Evolutionary conservation across 208 protist genomes (phyloP).

Genomic region (Borovskyia barvae): DNA sequence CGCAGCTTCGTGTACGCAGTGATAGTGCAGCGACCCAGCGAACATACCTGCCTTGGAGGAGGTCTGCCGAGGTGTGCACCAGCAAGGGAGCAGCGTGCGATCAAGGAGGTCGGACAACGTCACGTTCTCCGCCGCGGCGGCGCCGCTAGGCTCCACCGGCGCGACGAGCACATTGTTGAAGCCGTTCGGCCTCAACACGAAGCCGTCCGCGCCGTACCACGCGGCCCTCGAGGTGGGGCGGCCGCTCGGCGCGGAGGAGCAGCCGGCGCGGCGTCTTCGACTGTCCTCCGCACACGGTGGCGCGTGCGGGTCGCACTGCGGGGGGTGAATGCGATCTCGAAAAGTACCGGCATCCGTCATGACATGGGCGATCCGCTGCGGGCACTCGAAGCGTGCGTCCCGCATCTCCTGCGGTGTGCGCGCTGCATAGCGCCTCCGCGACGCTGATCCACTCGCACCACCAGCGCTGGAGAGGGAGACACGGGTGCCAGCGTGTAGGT

Average conservation of each 20-base stretch:
- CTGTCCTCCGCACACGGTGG: slow-evolving; percentile 18
- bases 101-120: slow-evolving; percentile 20
- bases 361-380: slow-evolving; percentile 16
- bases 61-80: slow-evolving; percentile 72
- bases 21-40: slow-evolving; percentile 76
- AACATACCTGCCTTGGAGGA: slow-evolving; percentile 30
- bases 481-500: background rate
- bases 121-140: slow-evolving; percentile 2
- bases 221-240: background rate
- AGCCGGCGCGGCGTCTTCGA: slow-evolving; percentile 6
- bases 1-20: slow-evolving; percentile 61
- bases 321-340: slow-evolving; percentile 14
- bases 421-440: no score
- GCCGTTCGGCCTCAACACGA: slow-evolving; percentile 18
- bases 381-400: slow-evolving; percentile 16
- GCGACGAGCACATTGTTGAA: slow-evolving; percentile 20
- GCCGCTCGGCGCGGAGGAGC: background rate
- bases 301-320: slow-evolving; percentile 12
- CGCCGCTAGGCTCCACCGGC: slow-evolving; percentile 7
- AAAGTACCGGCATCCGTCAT: slow-evolving; percentile 29
- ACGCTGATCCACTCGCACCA: background rate
- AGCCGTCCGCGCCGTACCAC: slow-evolving; percentile 21
- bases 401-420: slow-evolving; percentile 22
- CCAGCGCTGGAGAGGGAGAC: background rate
- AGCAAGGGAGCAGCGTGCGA: slow-evolving; percentile 57